Evolutionary conservation across 306 rosid genomes (phyloP).

Genomic region (Lotus japonicus): DNA sequence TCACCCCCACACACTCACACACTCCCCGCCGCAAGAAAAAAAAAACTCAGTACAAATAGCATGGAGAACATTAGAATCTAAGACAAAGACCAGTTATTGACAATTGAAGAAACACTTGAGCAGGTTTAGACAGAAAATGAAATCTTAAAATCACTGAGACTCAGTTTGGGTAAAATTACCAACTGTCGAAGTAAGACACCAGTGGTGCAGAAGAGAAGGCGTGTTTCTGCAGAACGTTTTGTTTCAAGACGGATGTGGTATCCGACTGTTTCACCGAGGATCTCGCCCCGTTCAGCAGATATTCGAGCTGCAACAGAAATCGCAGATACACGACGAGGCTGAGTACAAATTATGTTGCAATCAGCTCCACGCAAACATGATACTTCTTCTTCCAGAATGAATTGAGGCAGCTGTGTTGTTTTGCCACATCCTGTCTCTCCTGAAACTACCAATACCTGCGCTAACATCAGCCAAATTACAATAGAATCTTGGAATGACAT

Average conservation of each 20-base stretch:
- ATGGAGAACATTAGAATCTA: neutral
- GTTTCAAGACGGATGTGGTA: constrained; percentile 95
- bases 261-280: constrained; percentile 85
- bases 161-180: constrained; percentile 41
- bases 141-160: constrained; percentile 14
- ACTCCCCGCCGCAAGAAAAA: no score
- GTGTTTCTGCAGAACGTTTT: constrained; percentile 71
- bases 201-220: constrained; percentile 88
- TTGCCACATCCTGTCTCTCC: constrained; percentile 99
- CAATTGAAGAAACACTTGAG: neutral
- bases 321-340: constrained; percentile 98
- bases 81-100: neutral
- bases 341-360: constrained; percentile 87
- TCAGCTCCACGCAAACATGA: constrained; percentile 64
- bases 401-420: constrained; percentile 93
- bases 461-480: constrained; percentile 20
- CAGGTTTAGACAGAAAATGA: neutral
- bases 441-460: constrained; percentile 90
- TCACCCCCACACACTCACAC: neutral
- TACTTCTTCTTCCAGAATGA: constrained; percentile 83
- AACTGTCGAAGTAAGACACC: constrained; percentile 89
- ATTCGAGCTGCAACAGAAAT: constrained; percentile 93
- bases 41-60: neutral
- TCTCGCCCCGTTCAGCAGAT: constrained; percentile 87
- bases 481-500: constrained; percentile 1